Evolutionary conservation across 208 protist species (phyloP), one percentile per base, ranked within the genome.

Genomic region (Leishmania amazonensis): DNA sequence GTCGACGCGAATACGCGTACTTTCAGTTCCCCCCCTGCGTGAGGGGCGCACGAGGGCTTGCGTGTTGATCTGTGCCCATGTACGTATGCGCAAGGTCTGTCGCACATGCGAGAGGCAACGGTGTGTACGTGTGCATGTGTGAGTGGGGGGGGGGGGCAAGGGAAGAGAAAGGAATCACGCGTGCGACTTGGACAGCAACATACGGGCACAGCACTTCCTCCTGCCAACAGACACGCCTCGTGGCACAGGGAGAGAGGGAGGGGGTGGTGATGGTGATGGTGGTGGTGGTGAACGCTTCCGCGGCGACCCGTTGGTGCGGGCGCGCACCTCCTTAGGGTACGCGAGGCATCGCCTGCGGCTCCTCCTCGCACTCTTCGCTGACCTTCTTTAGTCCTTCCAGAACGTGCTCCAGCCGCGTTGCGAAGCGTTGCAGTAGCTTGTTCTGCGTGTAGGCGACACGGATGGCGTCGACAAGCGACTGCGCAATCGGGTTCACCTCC

Each of bases 391-490:
- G 49, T 4, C 68, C 80, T 19, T 89, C 88, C 75, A 88, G 67
- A 2, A 89, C 58, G 67, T 81, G 70, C 35, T 90, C 85, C 42
- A 87, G 75, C 53, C 85, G 83, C 31, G 76, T 73, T 9, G 84
- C 58, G 78, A 88, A 87, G 54, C 92, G 88, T 53, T 87, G 85
- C 62, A 94, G 83, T 54, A 89, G 78, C 17, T 86, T 74, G 83
- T 91, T 94, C 70, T 96, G 92, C 58, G 87, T 90, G 79, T 94
- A 93, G n/a, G 90, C 81, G 15, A 89, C 75, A 3, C 92, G 85
- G 28, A 87, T 89, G 53, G 83, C 79, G 28, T 75, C 47, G 13
- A 93, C 49, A 1, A 91, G 75, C 72, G 89, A 79, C 75, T 88
- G 81, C 21, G 89, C 88, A 15, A 74, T 75, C 8, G 89, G 74